These are phyloP conservation scores for Leccinum sublutescens DNA, from an alignment of 768 basidiomycete genomes.

Conservation along the genomic window DNA sequence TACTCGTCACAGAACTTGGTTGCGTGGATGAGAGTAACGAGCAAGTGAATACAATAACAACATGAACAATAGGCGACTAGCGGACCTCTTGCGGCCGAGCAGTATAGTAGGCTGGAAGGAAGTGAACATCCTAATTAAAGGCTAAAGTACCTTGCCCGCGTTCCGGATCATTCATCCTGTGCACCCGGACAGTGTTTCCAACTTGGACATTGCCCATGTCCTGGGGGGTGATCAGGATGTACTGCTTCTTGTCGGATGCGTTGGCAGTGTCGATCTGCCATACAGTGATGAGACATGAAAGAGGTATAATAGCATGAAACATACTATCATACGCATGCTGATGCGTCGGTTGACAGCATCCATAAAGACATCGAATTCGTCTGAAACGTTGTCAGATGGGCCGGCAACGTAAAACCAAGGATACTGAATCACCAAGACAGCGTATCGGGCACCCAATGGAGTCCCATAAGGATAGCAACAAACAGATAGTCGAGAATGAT, in stretches of 20 bases:
- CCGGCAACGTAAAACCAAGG: neutral
- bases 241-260: constrained; percentile 84
- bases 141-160: constrained; percentile 55
- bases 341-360: constrained; percentile 89
- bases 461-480: constrained; percentile 95
- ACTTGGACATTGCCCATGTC: constrained; percentile 76
- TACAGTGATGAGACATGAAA: constrained; percentile 2
- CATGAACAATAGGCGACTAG: neutral
- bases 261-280: constrained; percentile 85
- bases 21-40: constrained; percentile 4
- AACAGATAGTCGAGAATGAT: constrained; percentile 93
- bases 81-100: neutral
- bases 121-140: constrained; percentile 21
- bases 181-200: constrained; percentile 69
- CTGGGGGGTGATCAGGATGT: constrained; percentile 94
- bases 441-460: constrained; percentile 91
- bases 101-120: constrained; percentile 1
- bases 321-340: constrained; percentile 93
- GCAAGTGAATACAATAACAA: constrained; percentile 11
- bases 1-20: neutral
- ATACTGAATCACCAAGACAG: constrained; percentile 65
- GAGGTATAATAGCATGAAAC: constrained; percentile 19
- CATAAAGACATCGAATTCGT: constrained; percentile 99
- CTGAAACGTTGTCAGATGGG: constrained; percentile 37
- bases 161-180: constrained; percentile 77